A percentile compares a stretch with the other conserved stretches of the same genome.
These are phyloP conservation scores for Lophiotrema nucula DNA, from an alignment of 495 filamentous ascomycete species.

Conservation along the genomic window DNA sequence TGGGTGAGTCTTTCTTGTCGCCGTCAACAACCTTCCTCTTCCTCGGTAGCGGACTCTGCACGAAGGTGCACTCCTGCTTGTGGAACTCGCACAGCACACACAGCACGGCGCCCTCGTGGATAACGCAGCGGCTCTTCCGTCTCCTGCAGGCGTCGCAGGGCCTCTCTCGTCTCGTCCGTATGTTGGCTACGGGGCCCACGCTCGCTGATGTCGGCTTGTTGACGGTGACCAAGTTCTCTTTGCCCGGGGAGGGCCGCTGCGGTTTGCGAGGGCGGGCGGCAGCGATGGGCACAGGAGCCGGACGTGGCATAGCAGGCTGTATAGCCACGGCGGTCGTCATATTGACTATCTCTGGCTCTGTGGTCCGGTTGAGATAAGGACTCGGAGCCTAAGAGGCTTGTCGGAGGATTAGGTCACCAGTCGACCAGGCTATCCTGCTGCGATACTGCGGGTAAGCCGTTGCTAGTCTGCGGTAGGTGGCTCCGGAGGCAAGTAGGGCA, in stretches of 20 bases:
- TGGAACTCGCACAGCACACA: constrained; percentile 55
- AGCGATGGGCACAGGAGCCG: constrained; percentile 38
- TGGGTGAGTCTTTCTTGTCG: constrained; percentile 32
- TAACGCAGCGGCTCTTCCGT: constrained; percentile 85
- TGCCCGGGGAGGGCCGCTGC: constrained; percentile 33
- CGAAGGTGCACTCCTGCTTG: constrained; percentile 51
- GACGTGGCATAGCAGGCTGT: constrained; percentile 39
- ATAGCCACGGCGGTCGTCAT: constrained; percentile 43
- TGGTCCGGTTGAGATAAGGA: constrained; percentile 31
- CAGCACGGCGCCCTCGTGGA: constrained; percentile 81
- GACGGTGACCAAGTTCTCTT: constrained; percentile 39
- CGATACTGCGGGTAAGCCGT: constrained; percentile 33
- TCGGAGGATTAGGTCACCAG: constrained; percentile 6
- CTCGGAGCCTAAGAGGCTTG: constrained; percentile 1
- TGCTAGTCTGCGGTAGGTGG: too few relatives aligned
- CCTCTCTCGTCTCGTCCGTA: constrained; percentile 37
- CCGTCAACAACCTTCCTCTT: constrained; percentile 48
- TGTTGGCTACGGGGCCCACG: constrained; percentile 34
- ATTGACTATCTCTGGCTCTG: constrained; percentile 15
- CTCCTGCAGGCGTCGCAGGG: constrained; percentile 72
- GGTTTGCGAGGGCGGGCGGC: constrained; percentile 33
- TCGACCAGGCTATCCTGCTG: constrained; percentile 5
- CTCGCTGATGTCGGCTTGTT: constrained; percentile 31
- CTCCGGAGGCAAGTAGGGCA: neutral
- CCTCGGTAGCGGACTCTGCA: constrained; percentile 49